phyloP scores from a whole-genome alignment of 768 basidiomycete genomes.

The Suillus luteus region DNA sequence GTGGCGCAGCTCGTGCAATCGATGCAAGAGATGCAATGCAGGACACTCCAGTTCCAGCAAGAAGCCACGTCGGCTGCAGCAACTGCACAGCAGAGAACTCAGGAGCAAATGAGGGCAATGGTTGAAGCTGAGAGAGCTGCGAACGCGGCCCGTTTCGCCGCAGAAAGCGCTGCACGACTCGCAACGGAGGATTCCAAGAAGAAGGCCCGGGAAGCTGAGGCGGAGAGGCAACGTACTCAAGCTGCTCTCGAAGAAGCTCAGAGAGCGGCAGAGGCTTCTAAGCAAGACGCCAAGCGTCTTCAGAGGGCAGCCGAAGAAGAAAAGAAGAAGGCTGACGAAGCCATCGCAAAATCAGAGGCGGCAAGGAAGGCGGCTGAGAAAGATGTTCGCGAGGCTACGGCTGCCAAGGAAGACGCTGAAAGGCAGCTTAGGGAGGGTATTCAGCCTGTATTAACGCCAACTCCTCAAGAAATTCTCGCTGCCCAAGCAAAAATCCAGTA shows the following conservation, averaged over 20 bases:
- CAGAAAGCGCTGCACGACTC: slow-evolving; percentile 1
- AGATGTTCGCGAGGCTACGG: slow-evolving; percentile 1
- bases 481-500: slow-evolving; percentile 15
- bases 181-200: not conserved
- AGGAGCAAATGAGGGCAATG: not conserved
- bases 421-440: slow-evolving; percentile 15
- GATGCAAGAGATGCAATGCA: not conserved
- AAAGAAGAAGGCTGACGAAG: slow-evolving; percentile 5
- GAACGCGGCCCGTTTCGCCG: not conserved
- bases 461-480: slow-evolving; percentile 15
- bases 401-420: slow-evolving; percentile 14
- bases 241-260: not conserved
- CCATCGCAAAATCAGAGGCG: slow-evolving; percentile 3
- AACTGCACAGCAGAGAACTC: not conserved
- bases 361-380: not conserved
- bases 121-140: slow-evolving; percentile 9
- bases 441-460: slow-evolving; percentile 21
- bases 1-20: slow-evolving; percentile 4
- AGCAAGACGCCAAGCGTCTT: slow-evolving; percentile 4
- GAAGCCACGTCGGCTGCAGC: not conserved
- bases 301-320: slow-evolving; percentile 12
- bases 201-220: not conserved
- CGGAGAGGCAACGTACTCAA: not conserved
- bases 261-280: not conserved
- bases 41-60: not conserved